Evolutionary conservation across 2,329 filamentous ascomycete species (phyloP), one percentile per base, ranked within the genome.

Genomic region (Gaeumannomyces sp.): DNA sequence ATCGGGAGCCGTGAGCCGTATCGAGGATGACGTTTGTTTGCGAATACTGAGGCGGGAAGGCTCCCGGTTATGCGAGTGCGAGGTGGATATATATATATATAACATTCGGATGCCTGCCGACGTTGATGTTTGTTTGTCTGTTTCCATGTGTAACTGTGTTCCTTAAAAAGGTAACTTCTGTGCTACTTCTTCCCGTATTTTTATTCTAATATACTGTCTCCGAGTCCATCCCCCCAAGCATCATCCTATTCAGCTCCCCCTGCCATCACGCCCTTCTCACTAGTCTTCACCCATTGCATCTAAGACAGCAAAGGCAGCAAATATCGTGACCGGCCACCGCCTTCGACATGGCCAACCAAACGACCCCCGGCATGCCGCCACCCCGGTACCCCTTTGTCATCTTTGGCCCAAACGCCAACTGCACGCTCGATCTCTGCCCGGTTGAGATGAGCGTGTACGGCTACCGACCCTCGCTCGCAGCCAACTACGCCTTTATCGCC

Each of bases 331-430:
- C 33, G 8, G 10, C 33, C 33, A 35, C 33, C 33, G 33, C 10
- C 45, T 5, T 25, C 5, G 22, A 53, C 19, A 53, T 53, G 45
- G 19, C 22, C 6, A 53, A 13, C 38, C 38, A 19, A 45, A 45
- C 38, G 19, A 19, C 38, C 14, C 33, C 38, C 38, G 38, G 38
- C 13, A 22, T 45, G 45, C 16, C 38, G 16, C 16, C 33, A 35
- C 38, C 45, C 45, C 45, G n/a, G 7, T 53, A 53, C 22, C 45
- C 45, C 50, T 63, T 67, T 35, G 66, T 73, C 45, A 59, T 67
- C 65, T 84, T 82, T 65, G 81, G 82, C 59, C 78, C 81, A 27
- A 67, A 76, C 2, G 74, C 77, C 65, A 83, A 81, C 70, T 84
- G 82, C 71, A 84, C 80, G 0, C 76, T 84, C 38, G 78, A 75